Evolutionary conservation across 257 asterid genomes (phyloP), one percentile per base, ranked within the genome.

Genomic region (Solanum pennellii): DNA sequence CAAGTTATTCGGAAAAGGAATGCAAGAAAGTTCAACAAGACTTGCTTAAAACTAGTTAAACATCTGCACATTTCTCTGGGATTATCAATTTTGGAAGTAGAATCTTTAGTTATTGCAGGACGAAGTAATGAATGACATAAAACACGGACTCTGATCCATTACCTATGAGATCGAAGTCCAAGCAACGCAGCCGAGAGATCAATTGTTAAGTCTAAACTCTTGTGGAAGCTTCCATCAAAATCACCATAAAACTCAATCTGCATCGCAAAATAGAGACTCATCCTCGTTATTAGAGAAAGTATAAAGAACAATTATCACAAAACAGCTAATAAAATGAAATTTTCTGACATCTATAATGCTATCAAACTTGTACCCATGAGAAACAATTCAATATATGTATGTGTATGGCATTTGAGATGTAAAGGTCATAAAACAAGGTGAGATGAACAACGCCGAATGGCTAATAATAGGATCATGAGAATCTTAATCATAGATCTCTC

Each of bases 211-310:
- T 95, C 98, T 88, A 97, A 92, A 87, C 94, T 95, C 85, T 93
- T 97, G 92, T 95, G 98, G 93, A 97, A 95, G 92, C 98, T 95
- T 87, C 97, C 98, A 65, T 97, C 99, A 73, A 95, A 95, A 90
- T 97, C 99, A 87, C 99, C 99, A 87, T 94, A 97, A 89, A 97
- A 97, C 83, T 97, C 99, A 88, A 97, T 94, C 99, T 95, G 93
- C 86, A 87, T 72, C 35, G 18, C 29, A 45, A 52, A 21, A 35
- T 86, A 82, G 44, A 86, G n/a, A 77, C 41, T 25, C 39, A 8
- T 79, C 66, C 85, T 29, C 85, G 56, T 29, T 47, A 41, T 47
- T 47, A 47, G 25, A 44, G 65, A 59, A 44, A 77, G 65, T 77
- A 44, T 33, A 80, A 80, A 3, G 62, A 27, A 47, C 42, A 80